Evolutionary conservation across 2,329 filamentous ascomycete genomes (phyloP), one percentile per base, ranked within the genome.

Genomic region (Pestalotiopsis sp.): DNA sequence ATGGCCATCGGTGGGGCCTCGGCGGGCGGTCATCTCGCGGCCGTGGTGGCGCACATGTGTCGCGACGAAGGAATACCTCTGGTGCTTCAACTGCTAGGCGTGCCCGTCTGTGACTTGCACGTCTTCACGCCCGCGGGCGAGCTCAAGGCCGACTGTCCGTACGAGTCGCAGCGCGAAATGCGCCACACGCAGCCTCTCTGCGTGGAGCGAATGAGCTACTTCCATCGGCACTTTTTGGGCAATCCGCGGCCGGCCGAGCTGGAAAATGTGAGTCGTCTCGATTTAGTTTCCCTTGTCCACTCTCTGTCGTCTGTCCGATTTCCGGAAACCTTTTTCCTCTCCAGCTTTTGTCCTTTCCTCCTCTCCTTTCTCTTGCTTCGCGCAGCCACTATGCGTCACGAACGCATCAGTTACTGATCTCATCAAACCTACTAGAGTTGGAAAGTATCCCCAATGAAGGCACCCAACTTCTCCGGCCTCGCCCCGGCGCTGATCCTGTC

Each of bases 111-210:
- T 13, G 62, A 64, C 25, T 20, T 64, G 39, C 62, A 64, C 39
- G 62, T 64, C 39, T 64, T 64, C 39, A 64, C 62, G 14, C 62
- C 62, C 13, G 20, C 23, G 20, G 62, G 62, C 38, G 62, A 64
- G 62, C 39, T 64, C n/a, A 64, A 23, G 38, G 20, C n/a, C n/a
- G 62, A 64, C n/a, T 64, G 62, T 39, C 62, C 62, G 39, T 64
- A 64, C 27, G 39, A 64, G 23, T 64, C 62, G 17, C 45, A 64
- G 38, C 62, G 38, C 20, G 62, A 45, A 39, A 49, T 64, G 62
- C 39, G 39, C 62, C 17, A 64, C 17, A 64, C 62, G 23, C 62
- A 64, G 45, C 62, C 62, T 38, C 45, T 64, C 31, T 36, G 38
- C 14, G 23, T 36, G 39, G 62, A 64, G 62, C 36, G 62, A 4